A percentile compares a stretch with the other conserved stretches of the same genome.
These are phyloP conservation scores for Cicer chorassanicum DNA, from an alignment of 306 rosid species.

Conservation along the genomic window DNA sequence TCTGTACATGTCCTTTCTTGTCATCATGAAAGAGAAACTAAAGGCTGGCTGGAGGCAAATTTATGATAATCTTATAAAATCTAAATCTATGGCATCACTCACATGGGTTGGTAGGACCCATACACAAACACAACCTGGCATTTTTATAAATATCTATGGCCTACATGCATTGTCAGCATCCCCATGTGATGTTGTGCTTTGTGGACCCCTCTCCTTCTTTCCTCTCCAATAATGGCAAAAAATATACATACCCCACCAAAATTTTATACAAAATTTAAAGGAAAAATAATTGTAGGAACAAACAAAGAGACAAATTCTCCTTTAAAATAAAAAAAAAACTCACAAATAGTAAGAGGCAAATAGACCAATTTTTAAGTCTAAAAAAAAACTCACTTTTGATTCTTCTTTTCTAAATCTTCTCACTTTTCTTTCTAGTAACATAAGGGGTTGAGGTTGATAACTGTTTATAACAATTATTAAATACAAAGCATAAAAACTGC, in stretches of 20 bases:
- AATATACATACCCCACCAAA: conserved; percentile 45
- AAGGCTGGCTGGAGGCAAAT: not conserved
- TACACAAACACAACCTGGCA: conserved; percentile 52
- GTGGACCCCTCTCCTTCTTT: conserved; percentile 45
- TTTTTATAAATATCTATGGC: conserved; percentile 55
- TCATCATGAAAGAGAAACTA: conserved; percentile 41
- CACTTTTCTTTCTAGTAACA: conserved; percentile 49
- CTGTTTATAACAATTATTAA: conserved; percentile 48
- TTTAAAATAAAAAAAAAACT: not conserved
- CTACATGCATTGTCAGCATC: conserved; percentile 64
- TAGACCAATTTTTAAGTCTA: conserved; percentile 37
- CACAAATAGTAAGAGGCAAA: conserved; percentile 3
- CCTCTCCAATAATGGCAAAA: conserved; percentile 51
- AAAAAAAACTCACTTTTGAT: conserved; percentile 46
- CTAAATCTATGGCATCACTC: conserved; percentile 51
- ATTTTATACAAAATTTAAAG: not conserved
- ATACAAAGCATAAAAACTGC: conserved; percentile 46
- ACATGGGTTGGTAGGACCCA: conserved; percentile 80
- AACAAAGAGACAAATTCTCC: conserved; percentile 50
- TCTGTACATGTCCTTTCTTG: conserved; percentile 64
- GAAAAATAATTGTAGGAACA: conserved; percentile 38
- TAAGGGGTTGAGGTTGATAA: conserved; percentile 31
- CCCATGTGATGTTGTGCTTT: conserved; percentile 66
- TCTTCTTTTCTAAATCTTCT: conserved; percentile 50
- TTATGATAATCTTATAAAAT: not conserved